phyloP scores from a whole-genome alignment of 768 basidiomycete species.

The Russula sp. region DNA sequence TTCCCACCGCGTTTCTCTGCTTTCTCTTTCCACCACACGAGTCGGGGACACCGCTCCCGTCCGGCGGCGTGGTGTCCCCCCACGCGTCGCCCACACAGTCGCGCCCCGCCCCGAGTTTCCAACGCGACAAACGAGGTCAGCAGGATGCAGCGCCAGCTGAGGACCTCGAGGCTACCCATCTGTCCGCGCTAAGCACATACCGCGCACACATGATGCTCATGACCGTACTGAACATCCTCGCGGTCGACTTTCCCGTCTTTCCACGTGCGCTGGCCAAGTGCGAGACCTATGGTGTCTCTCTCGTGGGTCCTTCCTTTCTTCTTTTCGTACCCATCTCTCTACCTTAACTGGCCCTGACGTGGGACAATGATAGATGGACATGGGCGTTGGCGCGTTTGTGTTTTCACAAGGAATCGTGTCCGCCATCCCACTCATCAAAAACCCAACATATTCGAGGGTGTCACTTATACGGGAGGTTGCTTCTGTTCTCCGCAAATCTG shows the following conservation, averaged over 20 bases:
- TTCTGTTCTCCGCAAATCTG: too few relatives aligned
- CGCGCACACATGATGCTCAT: slow-evolving; percentile 94
- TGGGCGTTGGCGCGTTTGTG: too few relatives aligned
- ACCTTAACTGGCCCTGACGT: too few relatives aligned
- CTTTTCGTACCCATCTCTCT: too few relatives aligned
- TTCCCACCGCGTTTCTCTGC: slow-evolving; percentile 40
- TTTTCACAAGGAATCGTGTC: too few relatives aligned
- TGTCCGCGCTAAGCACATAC: slow-evolving; percentile 81
- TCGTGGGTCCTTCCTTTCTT: too few relatives aligned
- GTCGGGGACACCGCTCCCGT: slow-evolving; percentile 48
- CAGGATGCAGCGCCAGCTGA: background rate
- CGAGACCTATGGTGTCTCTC: too few relatives aligned
- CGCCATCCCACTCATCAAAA: too few relatives aligned
- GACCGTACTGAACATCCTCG: slow-evolving; percentile 85
- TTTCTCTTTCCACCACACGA: slow-evolving; percentile 40
- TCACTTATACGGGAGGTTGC: too few relatives aligned
- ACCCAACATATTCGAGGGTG: too few relatives aligned
- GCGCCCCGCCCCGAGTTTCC: slow-evolving; percentile 8
- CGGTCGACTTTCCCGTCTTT: slow-evolving; percentile 93
- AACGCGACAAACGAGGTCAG: background rate
- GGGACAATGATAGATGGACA: too few relatives aligned
- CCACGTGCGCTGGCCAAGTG: slow-evolving; percentile 86
- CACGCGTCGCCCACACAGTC: slow-evolving; percentile 21
- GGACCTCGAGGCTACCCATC: slow-evolving; percentile 30
- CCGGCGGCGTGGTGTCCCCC: slow-evolving; percentile 30